phyloP scores from a whole-genome alignment of 2,329 filamentous ascomycete species.

The Alternaria sp. region DNA sequence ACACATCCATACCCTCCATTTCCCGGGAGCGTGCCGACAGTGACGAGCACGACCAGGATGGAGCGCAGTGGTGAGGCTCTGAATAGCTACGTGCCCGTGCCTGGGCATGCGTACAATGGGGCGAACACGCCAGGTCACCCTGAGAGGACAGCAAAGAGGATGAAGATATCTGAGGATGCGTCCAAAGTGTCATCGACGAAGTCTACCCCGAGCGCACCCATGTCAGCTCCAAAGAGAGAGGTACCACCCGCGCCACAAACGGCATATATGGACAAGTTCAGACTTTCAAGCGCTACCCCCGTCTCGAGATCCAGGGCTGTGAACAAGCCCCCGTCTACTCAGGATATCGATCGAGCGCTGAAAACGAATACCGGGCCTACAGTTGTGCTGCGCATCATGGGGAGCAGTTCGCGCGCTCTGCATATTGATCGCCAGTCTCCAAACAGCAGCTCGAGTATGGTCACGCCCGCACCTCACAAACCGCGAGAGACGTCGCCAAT shows the following conservation, averaged over 20 bases:
- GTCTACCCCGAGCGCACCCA: neutral
- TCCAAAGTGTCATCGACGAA: neutral
- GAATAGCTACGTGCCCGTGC: conserved; percentile 13
- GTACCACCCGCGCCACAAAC: neutral
- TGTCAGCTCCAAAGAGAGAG: neutral
- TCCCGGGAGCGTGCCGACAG: neutral
- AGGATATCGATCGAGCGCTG: conserved; percentile 32
- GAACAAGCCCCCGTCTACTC: conserved; percentile 29
- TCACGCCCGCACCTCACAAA: neutral
- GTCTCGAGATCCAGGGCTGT: conserved; percentile 7
- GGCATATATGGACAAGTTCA: neutral
- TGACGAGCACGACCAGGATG: neutral
- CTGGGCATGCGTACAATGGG: neutral
- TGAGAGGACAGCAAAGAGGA: conserved; percentile 33
- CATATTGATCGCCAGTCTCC: conserved; percentile 18
- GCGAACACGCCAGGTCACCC: neutral
- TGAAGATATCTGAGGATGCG: conserved; percentile 26
- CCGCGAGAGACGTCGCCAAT: neutral
- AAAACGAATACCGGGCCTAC: conserved; percentile 23
- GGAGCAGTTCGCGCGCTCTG: conserved; percentile 17
- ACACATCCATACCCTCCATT: conserved; percentile 3
- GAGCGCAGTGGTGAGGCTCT: neutral
- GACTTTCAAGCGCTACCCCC: neutral
- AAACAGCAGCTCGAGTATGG: neutral
- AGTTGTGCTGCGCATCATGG: conserved; percentile 7